A percentile compares a stretch with the other conserved stretches of the same genome.
Evolutionary conservation across 176 grass and related monocot species (phyloP).

Genomic region (Secale cereale): DNA sequence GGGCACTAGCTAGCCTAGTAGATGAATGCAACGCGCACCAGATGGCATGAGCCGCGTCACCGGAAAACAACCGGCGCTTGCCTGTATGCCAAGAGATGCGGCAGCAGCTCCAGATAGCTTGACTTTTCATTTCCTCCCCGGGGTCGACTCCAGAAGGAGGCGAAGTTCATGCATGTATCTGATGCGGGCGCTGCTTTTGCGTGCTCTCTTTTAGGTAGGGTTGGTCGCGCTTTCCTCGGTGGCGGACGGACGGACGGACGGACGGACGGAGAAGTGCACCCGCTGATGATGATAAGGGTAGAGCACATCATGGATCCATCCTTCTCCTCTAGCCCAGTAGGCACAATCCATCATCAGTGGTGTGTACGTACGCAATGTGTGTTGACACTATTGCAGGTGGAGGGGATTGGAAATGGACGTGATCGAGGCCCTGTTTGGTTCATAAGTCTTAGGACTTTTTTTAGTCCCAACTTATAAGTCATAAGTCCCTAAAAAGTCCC

Average conservation of each 20-base stretch:
- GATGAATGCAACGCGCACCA: conserved; percentile 12
- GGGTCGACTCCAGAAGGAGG: background rate
- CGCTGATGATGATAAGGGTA: conserved; percentile 9
- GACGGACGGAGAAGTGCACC: conserved; percentile 1
- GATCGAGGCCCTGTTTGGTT: too few relatives aligned
- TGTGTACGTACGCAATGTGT: background rate
- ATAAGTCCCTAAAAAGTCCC: too few relatives aligned
- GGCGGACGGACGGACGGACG: background rate
- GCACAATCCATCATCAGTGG: background rate
- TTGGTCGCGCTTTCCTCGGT: conserved; percentile 10
- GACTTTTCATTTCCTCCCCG: background rate
- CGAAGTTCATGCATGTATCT: background rate
- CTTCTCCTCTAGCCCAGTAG: background rate
- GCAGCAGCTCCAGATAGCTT: background rate
- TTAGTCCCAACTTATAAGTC: too few relatives aligned
- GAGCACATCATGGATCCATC: background rate
- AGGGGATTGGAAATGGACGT: background rate
- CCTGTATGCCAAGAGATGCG: background rate
- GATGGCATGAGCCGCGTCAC: background rate
- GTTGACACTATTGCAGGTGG: background rate
- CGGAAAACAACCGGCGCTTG: background rate
- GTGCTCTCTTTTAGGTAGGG: conserved; percentile 3
- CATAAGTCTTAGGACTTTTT: too few relatives aligned
- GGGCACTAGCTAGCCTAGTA: background rate
- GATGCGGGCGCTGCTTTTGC: background rate